Percentiles rank a stretch among this genome's conserved stretches.
phyloP scores from a whole-genome alignment of 164 flowering plant genomes.

The Magnolia changhungtana region DNA sequence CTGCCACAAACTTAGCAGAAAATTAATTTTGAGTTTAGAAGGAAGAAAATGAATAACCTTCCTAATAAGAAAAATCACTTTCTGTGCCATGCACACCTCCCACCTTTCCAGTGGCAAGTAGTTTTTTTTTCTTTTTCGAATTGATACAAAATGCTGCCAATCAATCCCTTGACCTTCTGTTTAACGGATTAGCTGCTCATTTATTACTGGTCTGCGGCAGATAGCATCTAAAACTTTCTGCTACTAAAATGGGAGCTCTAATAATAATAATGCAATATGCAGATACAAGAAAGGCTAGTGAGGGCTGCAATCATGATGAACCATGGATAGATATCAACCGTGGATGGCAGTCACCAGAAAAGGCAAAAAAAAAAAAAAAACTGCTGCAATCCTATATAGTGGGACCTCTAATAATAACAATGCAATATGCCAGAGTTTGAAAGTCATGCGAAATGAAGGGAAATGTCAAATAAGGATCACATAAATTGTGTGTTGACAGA shows the following conservation, averaged over 20 bases:
- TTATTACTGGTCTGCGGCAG: too few relatives aligned
- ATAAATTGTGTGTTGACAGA: too few relatives aligned
- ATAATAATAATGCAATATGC: not conserved
- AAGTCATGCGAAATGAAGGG: too few relatives aligned
- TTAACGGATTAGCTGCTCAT: too few relatives aligned
- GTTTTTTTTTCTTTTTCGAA: not conserved
- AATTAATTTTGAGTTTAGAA: too few relatives aligned
- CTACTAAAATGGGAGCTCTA: not conserved
- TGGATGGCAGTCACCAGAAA: not conserved
- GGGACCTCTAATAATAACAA: too few relatives aligned
- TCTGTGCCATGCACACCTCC: not conserved
- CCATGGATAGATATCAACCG: not conserved
- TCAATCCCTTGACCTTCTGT: too few relatives aligned
- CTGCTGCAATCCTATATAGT: not conserved
- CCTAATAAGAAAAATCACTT: not conserved
- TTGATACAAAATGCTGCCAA: too few relatives aligned
- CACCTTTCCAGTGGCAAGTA: not conserved
- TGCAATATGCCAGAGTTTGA: too few relatives aligned
- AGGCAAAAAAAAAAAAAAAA: too few relatives aligned
- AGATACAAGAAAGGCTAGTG: not conserved
- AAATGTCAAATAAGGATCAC: too few relatives aligned
- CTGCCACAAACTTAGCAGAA: not conserved
- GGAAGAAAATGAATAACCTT: not conserved
- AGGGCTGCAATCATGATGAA: not conserved
- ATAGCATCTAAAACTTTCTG: not conserved